phyloP scores from a whole-genome alignment of 495 filamentous ascomycete genomes.

The Acidiella bohemica region DNA sequence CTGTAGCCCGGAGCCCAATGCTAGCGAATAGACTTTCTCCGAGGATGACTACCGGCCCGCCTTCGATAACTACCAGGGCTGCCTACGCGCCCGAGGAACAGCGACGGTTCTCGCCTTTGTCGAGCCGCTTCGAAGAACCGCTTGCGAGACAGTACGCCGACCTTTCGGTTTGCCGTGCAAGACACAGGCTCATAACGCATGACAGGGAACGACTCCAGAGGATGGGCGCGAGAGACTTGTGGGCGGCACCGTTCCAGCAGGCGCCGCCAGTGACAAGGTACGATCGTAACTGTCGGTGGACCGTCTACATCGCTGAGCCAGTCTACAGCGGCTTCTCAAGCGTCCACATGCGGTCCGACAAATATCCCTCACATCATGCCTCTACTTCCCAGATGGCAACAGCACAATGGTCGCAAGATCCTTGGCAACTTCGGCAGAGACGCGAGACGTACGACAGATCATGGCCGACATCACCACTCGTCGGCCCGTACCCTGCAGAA shows the following conservation, averaged over 20 bases:
- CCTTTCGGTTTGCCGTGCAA: not conserved
- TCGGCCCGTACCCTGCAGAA: not conserved
- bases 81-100: not conserved
- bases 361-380: too few relatives aligned
- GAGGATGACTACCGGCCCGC: constrained; percentile 8
- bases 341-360: too few relatives aligned
- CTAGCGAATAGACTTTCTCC: too few relatives aligned
- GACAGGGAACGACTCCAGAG: constrained; percentile 10
- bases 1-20: too few relatives aligned
- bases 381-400: too few relatives aligned
- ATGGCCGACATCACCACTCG: constrained; percentile 8
- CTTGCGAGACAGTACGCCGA: constrained; percentile 11
- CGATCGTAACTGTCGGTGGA: too few relatives aligned
- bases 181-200: not conserved
- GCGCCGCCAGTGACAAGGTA: too few relatives aligned
- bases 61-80: not conserved
- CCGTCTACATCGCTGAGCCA: too few relatives aligned
- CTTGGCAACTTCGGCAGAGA: too few relatives aligned
- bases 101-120: constrained; percentile 1
- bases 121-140: constrained; percentile 13
- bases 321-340: too few relatives aligned
- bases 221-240: constrained; percentile 7
- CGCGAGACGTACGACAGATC: too few relatives aligned
- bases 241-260: too few relatives aligned
- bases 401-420: not conserved